Conservation (phyloP, 1,284 basidiomycete genomes). For the Apiotrichum siamense region DNA sequence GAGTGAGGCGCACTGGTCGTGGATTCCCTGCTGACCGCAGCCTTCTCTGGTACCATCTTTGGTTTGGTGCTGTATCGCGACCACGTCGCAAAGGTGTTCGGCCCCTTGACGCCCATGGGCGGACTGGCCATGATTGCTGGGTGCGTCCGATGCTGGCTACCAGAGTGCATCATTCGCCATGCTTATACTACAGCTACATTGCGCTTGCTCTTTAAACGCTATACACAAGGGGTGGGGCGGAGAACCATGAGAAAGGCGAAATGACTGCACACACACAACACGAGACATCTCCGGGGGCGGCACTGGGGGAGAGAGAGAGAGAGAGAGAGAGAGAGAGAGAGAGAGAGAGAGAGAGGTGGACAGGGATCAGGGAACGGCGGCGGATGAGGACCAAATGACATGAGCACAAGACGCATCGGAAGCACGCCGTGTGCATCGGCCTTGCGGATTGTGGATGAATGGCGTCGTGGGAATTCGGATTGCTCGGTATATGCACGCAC, state of each 20-base stretch:
- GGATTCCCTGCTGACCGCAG: background rate
- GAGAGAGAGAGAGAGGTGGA: too few relatives aligned
- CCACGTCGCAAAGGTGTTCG: conserved; percentile 57
- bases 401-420: too few relatives aligned
- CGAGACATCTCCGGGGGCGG: background rate
- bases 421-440: too few relatives aligned
- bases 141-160: conserved; percentile 49
- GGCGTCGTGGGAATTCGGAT: too few relatives aligned
- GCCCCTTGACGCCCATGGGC: conserved; percentile 70
- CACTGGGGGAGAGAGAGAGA: background rate
- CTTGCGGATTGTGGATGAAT: too few relatives aligned
- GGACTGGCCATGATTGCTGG: conserved; percentile 69
- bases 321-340: background rate
- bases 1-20: background rate
- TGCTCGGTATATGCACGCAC: too few relatives aligned
- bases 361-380: too few relatives aligned
- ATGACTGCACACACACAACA: background rate
- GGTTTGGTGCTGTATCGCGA: conserved; percentile 58
- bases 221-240: conserved; percentile 2
- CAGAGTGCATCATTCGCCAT: background rate
- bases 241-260: background rate
- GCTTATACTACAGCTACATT: conserved; percentile 17
- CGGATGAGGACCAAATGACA: too few relatives aligned
- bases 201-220: conserved; percentile 17
- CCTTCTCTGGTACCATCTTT: conserved; percentile 70